Evolutionary conservation across 2,329 filamentous ascomycete genomes (phyloP).

Genomic region (Coleophoma crateriformis): DNA sequence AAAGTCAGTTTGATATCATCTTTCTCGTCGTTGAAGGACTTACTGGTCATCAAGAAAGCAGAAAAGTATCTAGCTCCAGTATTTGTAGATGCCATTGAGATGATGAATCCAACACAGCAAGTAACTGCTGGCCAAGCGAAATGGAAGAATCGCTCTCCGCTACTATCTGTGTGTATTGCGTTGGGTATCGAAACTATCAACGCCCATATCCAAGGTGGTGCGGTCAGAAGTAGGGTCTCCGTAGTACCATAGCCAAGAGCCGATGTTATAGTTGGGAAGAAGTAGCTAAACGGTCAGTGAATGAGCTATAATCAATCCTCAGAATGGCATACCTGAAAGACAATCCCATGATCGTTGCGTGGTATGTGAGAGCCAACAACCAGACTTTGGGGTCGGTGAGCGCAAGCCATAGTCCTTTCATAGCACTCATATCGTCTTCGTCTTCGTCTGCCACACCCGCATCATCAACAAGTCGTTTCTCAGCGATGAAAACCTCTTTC

Average conservation of each 20-base stretch:
- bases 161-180: slow-evolving; percentile 52
- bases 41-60: slow-evolving; percentile 15
- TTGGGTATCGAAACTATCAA: slow-evolving; percentile 49
- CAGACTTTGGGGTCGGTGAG: slow-evolving; percentile 58
- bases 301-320: slow-evolving; percentile 44
- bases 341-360: slow-evolving; percentile 52
- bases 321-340: slow-evolving; percentile 39
- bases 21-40: background rate
- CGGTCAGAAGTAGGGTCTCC: slow-evolving; percentile 48
- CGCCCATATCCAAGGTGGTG: slow-evolving; percentile 54
- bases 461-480: slow-evolving; percentile 51
- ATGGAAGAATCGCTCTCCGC: slow-evolving; percentile 12
- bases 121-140: background rate
- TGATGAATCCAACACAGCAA: slow-evolving; percentile 16
- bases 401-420: slow-evolving; percentile 51
- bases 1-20: background rate
- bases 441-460: slow-evolving; percentile 51
- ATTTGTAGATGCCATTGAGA: slow-evolving; percentile 18
- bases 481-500: slow-evolving; percentile 50
- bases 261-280: slow-evolving; percentile 26
- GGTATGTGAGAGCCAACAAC: slow-evolving; percentile 58
- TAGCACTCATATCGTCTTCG: slow-evolving; percentile 39
- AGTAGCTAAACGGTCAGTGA: background rate
- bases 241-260: slow-evolving; percentile 48
- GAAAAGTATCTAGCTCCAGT: slow-evolving; percentile 16